These are phyloP conservation scores for Jamesozyma jinghongensis DNA, from an alignment of 805 yeast genomes.

Conservation along the genomic window DNA sequence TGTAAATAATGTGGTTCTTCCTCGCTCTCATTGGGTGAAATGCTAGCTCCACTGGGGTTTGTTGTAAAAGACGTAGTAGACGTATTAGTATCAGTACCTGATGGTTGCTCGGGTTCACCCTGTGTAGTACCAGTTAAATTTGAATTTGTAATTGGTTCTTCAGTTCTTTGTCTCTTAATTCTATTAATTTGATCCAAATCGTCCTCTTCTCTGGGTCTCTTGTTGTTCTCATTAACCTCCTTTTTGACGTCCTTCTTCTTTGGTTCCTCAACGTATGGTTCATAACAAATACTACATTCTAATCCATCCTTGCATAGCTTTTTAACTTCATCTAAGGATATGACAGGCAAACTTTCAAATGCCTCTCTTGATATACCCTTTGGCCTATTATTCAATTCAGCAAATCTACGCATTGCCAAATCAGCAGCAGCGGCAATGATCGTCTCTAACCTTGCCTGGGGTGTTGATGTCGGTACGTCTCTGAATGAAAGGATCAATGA, in stretches of 20 bases:
- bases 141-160: background rate
- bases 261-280: slow-evolving; percentile 33
- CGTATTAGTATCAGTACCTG: background rate
- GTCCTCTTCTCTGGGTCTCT: slow-evolving; percentile 22
- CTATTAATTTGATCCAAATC: slow-evolving; percentile 15
- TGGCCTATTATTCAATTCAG: slow-evolving; percentile 39
- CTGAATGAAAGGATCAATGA: slow-evolving; percentile 57
- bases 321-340: slow-evolving; percentile 26
- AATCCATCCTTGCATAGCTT: slow-evolving; percentile 14
- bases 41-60: slow-evolving; percentile 3
- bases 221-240: slow-evolving; percentile 7
- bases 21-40: slow-evolving; percentile 3
- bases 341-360: slow-evolving; percentile 43
- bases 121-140: slow-evolving; percentile 3
- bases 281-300: slow-evolving; percentile 58
- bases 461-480: slow-evolving; percentile 49
- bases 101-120: too few relatives aligned
- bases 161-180: slow-evolving; percentile 16
- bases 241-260: slow-evolving; percentile 1
- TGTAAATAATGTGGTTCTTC: slow-evolving; percentile 37
- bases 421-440: slow-evolving; percentile 60
- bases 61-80: background rate
- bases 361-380: slow-evolving; percentile 44
- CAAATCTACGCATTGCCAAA: slow-evolving; percentile 56
- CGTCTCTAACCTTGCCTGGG: slow-evolving; percentile 51